Base-by-base conservation (phyloP, 345 rosid species). In the Euphorbia tirucalli region DNA sequence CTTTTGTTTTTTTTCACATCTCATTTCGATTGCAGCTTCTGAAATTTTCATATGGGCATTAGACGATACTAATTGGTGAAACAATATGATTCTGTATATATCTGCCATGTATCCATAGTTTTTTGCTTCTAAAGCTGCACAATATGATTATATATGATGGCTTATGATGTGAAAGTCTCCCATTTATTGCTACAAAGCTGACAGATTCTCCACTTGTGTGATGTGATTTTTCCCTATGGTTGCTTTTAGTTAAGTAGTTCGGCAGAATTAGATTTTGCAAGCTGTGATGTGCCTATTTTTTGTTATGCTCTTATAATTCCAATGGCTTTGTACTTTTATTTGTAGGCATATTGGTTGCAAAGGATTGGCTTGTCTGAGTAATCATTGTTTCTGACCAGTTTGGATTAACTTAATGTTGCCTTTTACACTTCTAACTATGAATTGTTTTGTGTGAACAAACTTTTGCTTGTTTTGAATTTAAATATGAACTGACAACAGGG, bases 401-500 rank as follows among this genome's bases (percentile, higher is more conserved):
- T 30, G 71, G 59, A 18, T 13, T 44, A 66, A 16, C n/a, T 44
- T 59, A 41, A 49, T 28, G 18, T 37, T 25, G 72, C 64, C 18
- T 66, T 28, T 61, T 59, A 62, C 16, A 46, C 54, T 66, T 22
- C 22, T 24, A 41, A 21, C 22, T n/a, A 11, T 5, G 15, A 61
- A 54, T 16, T 27, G 18, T 43, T n/a, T n/a, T n/a, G n/a, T n/a
- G n/a, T n/a, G n/a, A n/a, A 55, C 0, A 52, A 46, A 30, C 52
- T 70, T 71, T 80, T 78, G 65, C 71, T 69, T 74, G 68, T 65
- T 71, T 82, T 81, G 85, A 88, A 81, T 83, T 85, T 77, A 74
- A 86, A 83, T 80, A 85, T 88, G 86, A 85, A 85, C 90, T 89
- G 97, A 95, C 97, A 80, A 89, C 98, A 95, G 97, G 99, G 98